phyloP scores from a whole-genome alignment of 2,329 filamentous ascomycete genomes.

The Paecilomyces sp. region DNA sequence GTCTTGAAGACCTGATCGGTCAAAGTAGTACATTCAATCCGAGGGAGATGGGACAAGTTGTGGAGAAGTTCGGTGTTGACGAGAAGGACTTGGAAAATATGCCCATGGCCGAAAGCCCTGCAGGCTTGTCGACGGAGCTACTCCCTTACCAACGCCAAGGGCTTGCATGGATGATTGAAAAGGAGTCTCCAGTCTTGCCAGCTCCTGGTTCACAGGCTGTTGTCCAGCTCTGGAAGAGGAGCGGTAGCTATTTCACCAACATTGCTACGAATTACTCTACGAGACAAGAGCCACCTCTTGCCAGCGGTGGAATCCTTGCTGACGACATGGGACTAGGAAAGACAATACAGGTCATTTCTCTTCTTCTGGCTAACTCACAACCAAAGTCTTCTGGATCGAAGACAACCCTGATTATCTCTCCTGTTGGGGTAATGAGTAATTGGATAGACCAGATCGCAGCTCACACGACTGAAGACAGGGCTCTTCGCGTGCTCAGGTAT shows the following conservation, averaged over 20 bases:
- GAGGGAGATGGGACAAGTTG: conserved; percentile 55
- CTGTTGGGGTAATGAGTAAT: conserved; percentile 82
- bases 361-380: conserved; percentile 56
- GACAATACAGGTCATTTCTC: conserved; percentile 75
- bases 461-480: conserved; percentile 60
- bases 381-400: conserved; percentile 42
- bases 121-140: conserved; percentile 56
- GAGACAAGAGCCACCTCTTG: conserved; percentile 51
- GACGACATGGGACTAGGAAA: conserved; percentile 94
- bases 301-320: conserved; percentile 76
- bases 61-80: conserved; percentile 63
- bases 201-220: conserved; percentile 50
- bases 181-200: conserved; percentile 65
- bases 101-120: conserved; percentile 65
- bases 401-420: conserved; percentile 71
- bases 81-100: conserved; percentile 65
- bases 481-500: conserved; percentile 64
- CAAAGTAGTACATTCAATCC: conserved; percentile 62
- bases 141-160: conserved; percentile 76
- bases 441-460: conserved; percentile 73
- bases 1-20: conserved; percentile 57
- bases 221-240: conserved; percentile 71
- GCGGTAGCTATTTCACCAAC: conserved; percentile 51
- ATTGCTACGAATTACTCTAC: conserved; percentile 65
- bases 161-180: conserved; percentile 71